Base-by-base conservation (phyloP, 768 basidiomycete genomes). In the Suillus americanus region DNA sequence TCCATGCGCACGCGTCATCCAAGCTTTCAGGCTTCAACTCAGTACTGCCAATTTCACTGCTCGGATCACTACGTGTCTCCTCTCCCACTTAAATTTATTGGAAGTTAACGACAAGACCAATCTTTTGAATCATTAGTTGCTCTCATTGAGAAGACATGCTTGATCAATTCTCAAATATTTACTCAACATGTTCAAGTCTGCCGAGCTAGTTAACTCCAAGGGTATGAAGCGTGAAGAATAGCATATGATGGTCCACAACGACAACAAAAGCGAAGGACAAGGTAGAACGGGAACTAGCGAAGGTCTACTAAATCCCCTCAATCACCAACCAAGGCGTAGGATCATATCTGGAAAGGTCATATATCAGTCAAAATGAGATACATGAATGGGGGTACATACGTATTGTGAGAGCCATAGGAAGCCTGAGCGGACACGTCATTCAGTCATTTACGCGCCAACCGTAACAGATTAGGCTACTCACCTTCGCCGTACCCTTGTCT, bases 391-490 rank as follows among this genome's bases (percentile, higher is more conserved):
- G 40, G 18, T 16, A 37, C 91, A 70, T 75, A 96, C 94, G 80
- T 97, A 97, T 96, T 96, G 95, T 68, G 94, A 95, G 65, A 97
- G 73, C 95, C 95, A 97, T 70, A 95, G 89, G 92, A 97, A 95
- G 65, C 91, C 90, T 91, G 25, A 43, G 56, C 46, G 43, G 33
- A 53, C 8, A 7, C 9, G 53, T 64, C 45, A 38, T 50, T 65
- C 25, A 70, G 62, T 61, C 45, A 62, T n/a, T 41, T 56, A 61
- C 54, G 67, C 61, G 62, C 61, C 20, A 37, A 28, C 50, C 38
- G 25, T 30, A 54, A 41, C 33, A 35, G 2, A 35, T 25, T 60
- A 43, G 64, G 45, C 65, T 13, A 41, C 80, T 57, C 63, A 88
- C 96, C 97, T 81, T 99, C 97, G 65, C 95, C 97, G 77, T 99